These are phyloP conservation scores for Thymus mandschuricus DNA, from an alignment of 257 asterid genomes.

Conservation along the genomic window DNA sequence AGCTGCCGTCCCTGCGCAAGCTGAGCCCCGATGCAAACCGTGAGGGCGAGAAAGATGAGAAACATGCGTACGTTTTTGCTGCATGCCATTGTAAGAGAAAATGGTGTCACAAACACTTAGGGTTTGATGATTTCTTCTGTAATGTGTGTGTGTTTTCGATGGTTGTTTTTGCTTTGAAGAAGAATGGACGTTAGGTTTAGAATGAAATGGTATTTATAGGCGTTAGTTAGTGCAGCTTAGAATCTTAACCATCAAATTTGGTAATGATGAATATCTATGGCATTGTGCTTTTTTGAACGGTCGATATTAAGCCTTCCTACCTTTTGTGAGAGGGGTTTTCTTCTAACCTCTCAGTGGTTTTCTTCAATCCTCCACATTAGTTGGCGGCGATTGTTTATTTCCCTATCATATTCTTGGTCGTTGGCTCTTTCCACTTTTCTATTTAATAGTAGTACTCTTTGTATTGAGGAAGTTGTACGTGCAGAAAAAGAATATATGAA, in stretches of 20 bases:
- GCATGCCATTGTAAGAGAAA: slow-evolving; percentile 40
- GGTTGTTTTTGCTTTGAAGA: slow-evolving; percentile 32
- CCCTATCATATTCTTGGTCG: not conserved
- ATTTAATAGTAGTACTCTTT: not conserved
- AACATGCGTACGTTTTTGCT: slow-evolving; percentile 22
- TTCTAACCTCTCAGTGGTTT: slow-evolving; percentile 26
- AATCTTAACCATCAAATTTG: slow-evolving; percentile 34
- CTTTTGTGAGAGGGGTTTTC: slow-evolving; percentile 8
- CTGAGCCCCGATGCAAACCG: slow-evolving; percentile 32
- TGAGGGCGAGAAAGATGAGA: slow-evolving; percentile 43
- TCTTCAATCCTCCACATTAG: slow-evolving; percentile 5
- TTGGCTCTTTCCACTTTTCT: slow-evolving; percentile 15
- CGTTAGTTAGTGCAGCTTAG: slow-evolving; percentile 9
- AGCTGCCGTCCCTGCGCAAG: slow-evolving; percentile 51
- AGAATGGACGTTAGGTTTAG: no score
- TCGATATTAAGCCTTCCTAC: slow-evolving; percentile 25
- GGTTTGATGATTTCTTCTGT: no score
- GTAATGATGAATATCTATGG: slow-evolving; percentile 28
- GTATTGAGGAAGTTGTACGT: slow-evolving; percentile 16
- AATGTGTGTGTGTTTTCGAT: not conserved
- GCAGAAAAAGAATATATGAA: slow-evolving; percentile 3
- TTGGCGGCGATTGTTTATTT: slow-evolving; percentile 23
- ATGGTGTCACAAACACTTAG: no score
- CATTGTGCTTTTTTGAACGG: slow-evolving; percentile 32
- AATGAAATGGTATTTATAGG: slow-evolving; percentile 41